Evolutionary conservation across 495 filamentous ascomycete genomes (phyloP).

Genomic region (Penicillium canescens): DNA sequence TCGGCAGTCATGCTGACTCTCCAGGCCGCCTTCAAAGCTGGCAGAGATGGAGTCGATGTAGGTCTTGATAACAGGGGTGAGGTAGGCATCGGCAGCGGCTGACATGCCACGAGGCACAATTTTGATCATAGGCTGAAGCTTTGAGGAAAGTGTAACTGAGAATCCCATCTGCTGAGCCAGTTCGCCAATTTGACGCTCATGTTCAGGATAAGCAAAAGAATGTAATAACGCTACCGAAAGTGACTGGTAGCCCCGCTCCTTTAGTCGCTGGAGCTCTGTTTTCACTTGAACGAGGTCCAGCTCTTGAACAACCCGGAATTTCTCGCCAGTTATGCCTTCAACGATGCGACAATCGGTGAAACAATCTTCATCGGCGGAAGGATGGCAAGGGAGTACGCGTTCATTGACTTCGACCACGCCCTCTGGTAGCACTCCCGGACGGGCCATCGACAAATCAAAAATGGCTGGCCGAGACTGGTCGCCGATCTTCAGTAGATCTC

Average conservation of each 20-base stretch:
- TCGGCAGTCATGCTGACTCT: slow-evolving; percentile 46
- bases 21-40: slow-evolving; percentile 56
- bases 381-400: slow-evolving; percentile 56
- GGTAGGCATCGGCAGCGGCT: slow-evolving; percentile 92
- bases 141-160: slow-evolving; percentile 58
- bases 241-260: slow-evolving; percentile 48
- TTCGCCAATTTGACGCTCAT: slow-evolving; percentile 49
- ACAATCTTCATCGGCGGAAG: slow-evolving; percentile 64
- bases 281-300: slow-evolving; percentile 38
- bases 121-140: slow-evolving; percentile 84
- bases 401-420: slow-evolving; percentile 78
- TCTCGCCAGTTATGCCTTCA: slow-evolving; percentile 52
- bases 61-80: slow-evolving; percentile 93
- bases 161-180: slow-evolving; percentile 51
- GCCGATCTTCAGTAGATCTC: slow-evolving; percentile 84
- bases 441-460: slow-evolving; percentile 78
- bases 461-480: slow-evolving; percentile 83
- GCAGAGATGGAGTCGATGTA: slow-evolving; percentile 87
- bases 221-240: slow-evolving; percentile 56
- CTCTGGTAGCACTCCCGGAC: slow-evolving; percentile 78
- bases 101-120: slow-evolving; percentile 80
- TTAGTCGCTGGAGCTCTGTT: slow-evolving; percentile 43
- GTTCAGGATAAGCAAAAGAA: slow-evolving; percentile 55
- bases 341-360: slow-evolving; percentile 38
- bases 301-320: slow-evolving; percentile 49